Base-by-base conservation (phyloP, 2,329 filamentous ascomycete species). In the Leptosphaerulina australis region DNA sequence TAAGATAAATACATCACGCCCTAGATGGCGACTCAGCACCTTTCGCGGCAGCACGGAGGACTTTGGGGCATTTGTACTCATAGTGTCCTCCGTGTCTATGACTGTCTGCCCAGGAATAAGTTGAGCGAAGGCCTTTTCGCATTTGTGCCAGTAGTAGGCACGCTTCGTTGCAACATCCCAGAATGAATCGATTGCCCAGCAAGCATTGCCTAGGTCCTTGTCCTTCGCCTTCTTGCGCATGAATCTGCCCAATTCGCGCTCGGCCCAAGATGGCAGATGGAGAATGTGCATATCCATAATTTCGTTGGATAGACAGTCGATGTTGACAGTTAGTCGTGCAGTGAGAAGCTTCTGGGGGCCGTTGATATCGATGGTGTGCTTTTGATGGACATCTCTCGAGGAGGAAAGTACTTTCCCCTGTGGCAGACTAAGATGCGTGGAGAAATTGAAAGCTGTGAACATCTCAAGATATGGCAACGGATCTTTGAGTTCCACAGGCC, bases 141-240 rank as follows among this genome's bases (percentile, higher is more conserved):
- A 72, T 1, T 71, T 73, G 18, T 76, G 75, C 87, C 87, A 90
- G 46, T 86, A 81, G n/a, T 74, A 75, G 0, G 87, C 87, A 6
- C 87, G 76, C 44, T 80, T 78, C 7, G 79, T 73, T 0, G 85
- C 83, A 1, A 86, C 69, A 2, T 85, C 82, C 53, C 85, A 79
- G 83, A 87, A 90, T 40, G 87, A 84, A 10, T 80, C 80, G 77
- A 90, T 84, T 0, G 85, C 86, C 85, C 86, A 90, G 4, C 80
- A 79, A 0, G 87, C 62, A 5, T 85, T 78, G 15, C 79, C 79
- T 0, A 88, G 69, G 53, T 90, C 87, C 73, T 67, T 66, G 62
- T 71, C 52, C 59, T 63, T 53, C 59, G 73, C 51, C 58, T 63
- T 68, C 55, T 72, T 11, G 1, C 79, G 70, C 3, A 84, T 56